These are phyloP conservation scores for Aspergillus kassunensis DNA, from an alignment of 495 filamentous ascomycete species.

Conservation along the genomic window DNA sequence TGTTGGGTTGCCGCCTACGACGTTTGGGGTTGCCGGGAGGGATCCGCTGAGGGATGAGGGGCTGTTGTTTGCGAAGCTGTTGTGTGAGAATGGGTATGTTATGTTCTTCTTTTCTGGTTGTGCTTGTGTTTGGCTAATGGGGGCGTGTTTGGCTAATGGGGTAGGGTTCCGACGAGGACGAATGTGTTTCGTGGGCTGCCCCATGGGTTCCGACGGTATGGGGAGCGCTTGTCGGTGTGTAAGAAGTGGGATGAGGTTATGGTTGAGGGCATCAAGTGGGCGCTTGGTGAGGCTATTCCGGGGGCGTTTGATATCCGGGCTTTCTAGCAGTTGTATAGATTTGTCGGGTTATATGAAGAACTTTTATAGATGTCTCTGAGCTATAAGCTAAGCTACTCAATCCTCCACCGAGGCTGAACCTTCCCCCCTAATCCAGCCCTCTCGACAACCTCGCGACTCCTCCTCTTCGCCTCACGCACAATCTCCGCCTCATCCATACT, in stretches of 20 bases:
- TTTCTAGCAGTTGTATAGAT: no score
- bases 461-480: slow-evolving; percentile 30
- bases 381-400: slow-evolving; percentile 12
- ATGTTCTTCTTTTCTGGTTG: not conserved
- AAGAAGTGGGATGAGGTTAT: slow-evolving; percentile 43
- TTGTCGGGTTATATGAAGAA: no score
- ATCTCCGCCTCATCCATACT: slow-evolving; percentile 35
- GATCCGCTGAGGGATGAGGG: slow-evolving; percentile 48
- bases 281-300: slow-evolving; percentile 26
- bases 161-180: slow-evolving; percentile 39
- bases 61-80: slow-evolving; percentile 39
- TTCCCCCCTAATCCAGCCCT: slow-evolving; percentile 37
- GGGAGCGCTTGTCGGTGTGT: slow-evolving; percentile 27
- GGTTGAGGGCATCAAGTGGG: slow-evolving; percentile 39
- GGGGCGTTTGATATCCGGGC: slow-evolving; percentile 33
- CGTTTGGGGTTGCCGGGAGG: slow-evolving; percentile 42
- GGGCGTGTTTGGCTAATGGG: not conserved
- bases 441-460: slow-evolving; percentile 37
- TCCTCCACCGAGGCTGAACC: slow-evolving; percentile 37
- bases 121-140: not conserved
- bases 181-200: slow-evolving; percentile 43
- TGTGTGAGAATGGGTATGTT: slow-evolving; percentile 45
- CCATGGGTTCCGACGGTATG: slow-evolving; percentile 42
- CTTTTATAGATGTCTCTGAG: no score
- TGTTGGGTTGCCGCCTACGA: slow-evolving; percentile 36